Evolutionary conservation across 2,329 filamentous ascomycete species (phyloP).

Genomic region (Conoideocrella luteorostrata): DNA sequence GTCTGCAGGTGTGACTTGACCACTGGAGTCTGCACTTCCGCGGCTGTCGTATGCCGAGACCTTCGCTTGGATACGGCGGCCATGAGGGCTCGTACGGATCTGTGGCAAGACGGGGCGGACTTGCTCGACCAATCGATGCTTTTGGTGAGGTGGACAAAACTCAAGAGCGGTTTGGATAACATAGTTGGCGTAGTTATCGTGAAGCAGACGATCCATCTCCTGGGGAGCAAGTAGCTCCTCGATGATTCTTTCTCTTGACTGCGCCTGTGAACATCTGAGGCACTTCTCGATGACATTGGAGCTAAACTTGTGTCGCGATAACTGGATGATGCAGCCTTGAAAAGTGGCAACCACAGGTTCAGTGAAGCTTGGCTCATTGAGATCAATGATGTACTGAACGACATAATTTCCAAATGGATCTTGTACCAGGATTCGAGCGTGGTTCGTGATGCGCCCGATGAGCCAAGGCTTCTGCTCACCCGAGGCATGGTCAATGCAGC

Average conservation of each 20-base stretch:
- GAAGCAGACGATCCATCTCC: conserved; percentile 82
- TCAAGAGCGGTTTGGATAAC: conserved; percentile 95
- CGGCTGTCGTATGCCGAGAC: conserved; percentile 57
- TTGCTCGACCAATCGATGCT: conserved; percentile 69
- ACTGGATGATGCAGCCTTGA: conserved; percentile 60
- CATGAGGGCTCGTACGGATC: conserved; percentile 88
- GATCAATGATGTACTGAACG: conserved; percentile 95
- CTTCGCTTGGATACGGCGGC: conserved; percentile 88
- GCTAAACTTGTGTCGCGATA: conserved; percentile 96
- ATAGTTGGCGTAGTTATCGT: conserved; percentile 94
- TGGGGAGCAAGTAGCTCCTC: conserved; percentile 67
- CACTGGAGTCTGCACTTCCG: conserved; percentile 35
- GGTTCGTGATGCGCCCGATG: conserved; percentile 77
- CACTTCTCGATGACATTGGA: conserved; percentile 99
- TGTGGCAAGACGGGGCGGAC: conserved; percentile 79
- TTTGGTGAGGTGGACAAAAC: conserved; percentile 67
- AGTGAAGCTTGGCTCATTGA: conserved; percentile 82
- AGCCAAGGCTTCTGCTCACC: conserved; percentile 83
- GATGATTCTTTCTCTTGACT: conserved; percentile 74
- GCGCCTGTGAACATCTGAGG: conserved; percentile 71
- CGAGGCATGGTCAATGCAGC: conserved; percentile 94
- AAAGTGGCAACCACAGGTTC: conserved; percentile 82
- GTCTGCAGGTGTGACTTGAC: conserved; percentile 47
- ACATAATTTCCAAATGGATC: conserved; percentile 99
- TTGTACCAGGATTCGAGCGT: conserved; percentile 85